phyloP scores from a whole-genome alignment of 768 basidiomycete genomes.

The Tulasnella calospora region DNA sequence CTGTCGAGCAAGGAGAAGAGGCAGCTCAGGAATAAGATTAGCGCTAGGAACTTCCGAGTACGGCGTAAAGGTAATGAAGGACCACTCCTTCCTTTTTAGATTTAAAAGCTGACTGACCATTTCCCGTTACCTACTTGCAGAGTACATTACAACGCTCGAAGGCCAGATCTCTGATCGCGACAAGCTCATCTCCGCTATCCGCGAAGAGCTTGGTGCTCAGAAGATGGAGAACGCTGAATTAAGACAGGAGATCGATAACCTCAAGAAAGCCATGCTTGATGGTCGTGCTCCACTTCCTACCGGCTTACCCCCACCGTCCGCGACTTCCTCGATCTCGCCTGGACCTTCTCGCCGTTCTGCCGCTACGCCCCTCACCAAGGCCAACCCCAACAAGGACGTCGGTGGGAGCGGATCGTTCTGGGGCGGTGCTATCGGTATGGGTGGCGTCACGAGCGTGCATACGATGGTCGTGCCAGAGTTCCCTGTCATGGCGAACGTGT shows the following conservation, averaged over 20 bases:
- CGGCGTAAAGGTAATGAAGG: slow-evolving; percentile 68
- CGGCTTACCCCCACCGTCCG: slow-evolving; percentile 40
- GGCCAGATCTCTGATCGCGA: slow-evolving; percentile 91
- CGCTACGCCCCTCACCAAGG: slow-evolving; percentile 44
- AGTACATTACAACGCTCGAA: slow-evolving; percentile 93
- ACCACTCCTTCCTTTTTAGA: slow-evolving; percentile 4
- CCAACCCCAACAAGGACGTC: slow-evolving; percentile 75
- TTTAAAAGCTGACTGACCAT: background rate
- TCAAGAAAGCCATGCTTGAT: slow-evolving; percentile 70
- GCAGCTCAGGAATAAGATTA: slow-evolving; percentile 94
- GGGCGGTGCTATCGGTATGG: slow-evolving; percentile 62
- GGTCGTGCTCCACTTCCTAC: slow-evolving; percentile 47
- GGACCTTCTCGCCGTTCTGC: slow-evolving; percentile 26
- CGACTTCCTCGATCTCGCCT: slow-evolving; percentile 38
- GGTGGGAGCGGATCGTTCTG: slow-evolving; percentile 65
- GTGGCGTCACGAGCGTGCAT: slow-evolving; percentile 77
- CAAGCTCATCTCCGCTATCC: slow-evolving; percentile 79
- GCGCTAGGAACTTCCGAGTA: slow-evolving; percentile 91
- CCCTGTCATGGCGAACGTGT: slow-evolving; percentile 22
- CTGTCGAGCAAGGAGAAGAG: slow-evolving; percentile 94
- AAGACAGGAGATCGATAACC: slow-evolving; percentile 64
- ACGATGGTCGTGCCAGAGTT: slow-evolving; percentile 75
- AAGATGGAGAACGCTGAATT: slow-evolving; percentile 79
- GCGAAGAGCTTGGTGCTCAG: slow-evolving; percentile 72
- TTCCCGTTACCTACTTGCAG: slow-evolving; percentile 41